Base-by-base conservation (phyloP, 108 stramenopile species). In the Hondaea fermentalgiana region DNA sequence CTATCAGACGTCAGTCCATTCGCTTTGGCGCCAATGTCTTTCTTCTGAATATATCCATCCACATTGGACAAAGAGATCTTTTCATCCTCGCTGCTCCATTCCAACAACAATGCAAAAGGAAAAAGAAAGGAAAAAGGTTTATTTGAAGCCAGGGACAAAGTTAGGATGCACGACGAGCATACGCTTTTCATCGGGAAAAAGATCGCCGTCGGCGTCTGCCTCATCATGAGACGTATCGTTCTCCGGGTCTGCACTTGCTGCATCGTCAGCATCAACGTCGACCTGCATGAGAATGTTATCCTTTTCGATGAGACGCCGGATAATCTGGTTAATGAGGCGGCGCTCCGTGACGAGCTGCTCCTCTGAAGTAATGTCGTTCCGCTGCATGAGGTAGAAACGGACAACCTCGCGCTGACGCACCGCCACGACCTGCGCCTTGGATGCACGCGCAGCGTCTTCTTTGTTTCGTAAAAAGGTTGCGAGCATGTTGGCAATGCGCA, bases 401-500 rank as follows among this genome's bases (percentile, higher is more conserved):
- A 97, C 92, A 29, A 94, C 91, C 55, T 97, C 90, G 12, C 93
- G 90, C 97, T 97, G 97, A 5, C 93, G 96, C 64, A 96, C 57
- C 55, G 93, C 94, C n/a, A 89, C 89, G n/a, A 4, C 58, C 64
- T 90, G 44, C 76, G 87, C 53, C 72, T 64, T 89, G 60, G 51
- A 83, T 51, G 91, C 92, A 10, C 64, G 64, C 25, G 89, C 94
- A 58, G 95, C 96, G 12, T 92, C 90, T 88, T 99, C 98, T 76
- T 94, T 87, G 25, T 95, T 92, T 49, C 97, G 94, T 60, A 99
- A 89, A 88, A 97, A 96, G 47, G 95, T 93, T 76, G 96, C 96
- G 90, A 98, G 92, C 25, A 96, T 96, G 72, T 94, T 95, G 12
- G 97, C 95, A 29, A 99, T 97, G 49, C 96, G 88, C 92, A 96